Evolutionary conservation across 2,329 filamentous ascomycete genomes (phyloP), one percentile per base, ranked within the genome.

Genomic region (Colletotrichum tabaci): DNA sequence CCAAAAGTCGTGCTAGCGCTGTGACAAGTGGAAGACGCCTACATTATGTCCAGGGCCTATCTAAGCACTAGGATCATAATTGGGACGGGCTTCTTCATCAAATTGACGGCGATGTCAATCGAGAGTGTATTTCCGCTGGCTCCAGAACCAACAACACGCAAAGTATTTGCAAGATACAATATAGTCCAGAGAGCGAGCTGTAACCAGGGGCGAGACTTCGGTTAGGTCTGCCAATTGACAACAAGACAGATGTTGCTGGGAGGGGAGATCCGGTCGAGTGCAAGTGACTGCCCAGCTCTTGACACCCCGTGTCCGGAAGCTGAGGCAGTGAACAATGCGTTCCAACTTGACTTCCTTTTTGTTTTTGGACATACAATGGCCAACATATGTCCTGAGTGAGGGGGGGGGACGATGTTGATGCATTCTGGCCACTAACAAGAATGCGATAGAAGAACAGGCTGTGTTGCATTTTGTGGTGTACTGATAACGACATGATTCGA

Each of bases 11-110:
- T 62, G 40, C 58, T 67, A 73, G 73, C 71, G 62, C 70, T 63
- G 70, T 74, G 73, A 74, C 61, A 35, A 71, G 50, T 44, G 47
- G 42, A 67, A 65, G 53, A 12, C 66, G 61, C 60, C 66, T 55
- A 61, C 73, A 71, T 61, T 18, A 62, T 13, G 42, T 18, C 49
- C 66, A 52, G 47, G 38, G 55, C 30, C 64, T 30, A 46, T 62
- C 55, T 63, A 62, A 38, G 46, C 63, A 67, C 62, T 65, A 73
- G 46, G 21, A 58, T 15, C 35, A 61, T 55, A 50, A 40, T 26
- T 66, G 55, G 73, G 66, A 67, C 55, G 21, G 21, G 42, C 46
- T 61, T 67, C 44, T 68, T 67, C 50, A 57, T 21, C 38, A 23
- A 46, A 42, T 40, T 47, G 52, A 57, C 30, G 42, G 26, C 44